Conservation (phyloP, 2,329 filamentous ascomycete genomes). For the Botryosphaeria agaves region DNA sequence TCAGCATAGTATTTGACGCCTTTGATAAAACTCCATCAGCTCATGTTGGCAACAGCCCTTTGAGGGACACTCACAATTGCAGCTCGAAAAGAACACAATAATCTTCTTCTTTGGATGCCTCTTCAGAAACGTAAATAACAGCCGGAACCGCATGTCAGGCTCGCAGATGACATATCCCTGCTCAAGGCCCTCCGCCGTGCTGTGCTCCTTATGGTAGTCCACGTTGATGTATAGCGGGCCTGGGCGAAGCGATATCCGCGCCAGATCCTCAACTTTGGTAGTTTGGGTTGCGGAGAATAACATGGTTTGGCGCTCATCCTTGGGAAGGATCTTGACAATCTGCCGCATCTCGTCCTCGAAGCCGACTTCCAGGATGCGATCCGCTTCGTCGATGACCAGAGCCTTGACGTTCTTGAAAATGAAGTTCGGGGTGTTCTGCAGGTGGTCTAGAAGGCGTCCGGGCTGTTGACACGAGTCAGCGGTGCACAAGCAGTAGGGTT, state of each 20-base stretch:
- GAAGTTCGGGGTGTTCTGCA: conserved; percentile 82
- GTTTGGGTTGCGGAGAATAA: conserved; percentile 98
- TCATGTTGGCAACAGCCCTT: no score
- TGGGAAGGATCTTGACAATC: conserved; percentile 85
- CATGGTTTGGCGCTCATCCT: conserved; percentile 80
- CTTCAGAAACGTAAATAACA: conserved; percentile 90
- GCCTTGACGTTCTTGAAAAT: conserved; percentile 85
- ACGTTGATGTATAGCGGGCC: conserved; percentile 96
- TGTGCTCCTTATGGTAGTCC: conserved; percentile 74
- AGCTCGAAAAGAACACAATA: conserved; percentile 80
- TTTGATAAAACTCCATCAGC: no score
- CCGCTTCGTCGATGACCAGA: conserved; percentile 89
- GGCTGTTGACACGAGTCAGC: no score
- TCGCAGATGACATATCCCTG: conserved; percentile 94
- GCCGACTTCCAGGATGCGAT: conserved; percentile 88
- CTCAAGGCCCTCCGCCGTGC: conserved; percentile 83
- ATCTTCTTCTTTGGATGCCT: conserved; percentile 90
- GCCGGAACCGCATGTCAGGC: conserved; percentile 78
- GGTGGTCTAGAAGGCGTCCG: conserved; percentile 78
- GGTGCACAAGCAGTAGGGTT: no score
- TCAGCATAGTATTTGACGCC: conserved; percentile 94
- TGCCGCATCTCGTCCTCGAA: conserved; percentile 98
- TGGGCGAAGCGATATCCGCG: conserved; percentile 76
- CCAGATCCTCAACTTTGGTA: conserved; percentile 94
- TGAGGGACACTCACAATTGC: conserved; percentile 61